These are phyloP conservation scores for Oropetium thomaeum DNA, from an alignment of 176 grass and related monocot genomes.

Conservation along the genomic window DNA sequence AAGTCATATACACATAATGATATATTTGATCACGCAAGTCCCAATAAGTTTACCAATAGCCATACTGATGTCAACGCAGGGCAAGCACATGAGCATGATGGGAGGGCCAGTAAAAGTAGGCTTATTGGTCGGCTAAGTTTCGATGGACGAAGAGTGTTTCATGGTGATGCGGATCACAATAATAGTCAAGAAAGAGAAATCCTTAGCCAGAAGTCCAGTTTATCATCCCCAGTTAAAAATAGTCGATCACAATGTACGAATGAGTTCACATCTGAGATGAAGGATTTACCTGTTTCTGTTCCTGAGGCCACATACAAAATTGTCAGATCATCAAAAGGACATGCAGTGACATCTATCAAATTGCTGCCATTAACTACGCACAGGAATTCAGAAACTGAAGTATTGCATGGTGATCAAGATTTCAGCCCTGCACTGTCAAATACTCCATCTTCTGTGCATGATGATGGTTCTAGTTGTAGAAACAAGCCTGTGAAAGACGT, in stretches of 20 bases:
- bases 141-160: slow-evolving; percentile 19
- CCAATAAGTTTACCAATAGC: slow-evolving; percentile 19
- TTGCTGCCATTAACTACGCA: background rate
- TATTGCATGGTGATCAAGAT: slow-evolving; percentile 25
- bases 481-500: slow-evolving; percentile 54
- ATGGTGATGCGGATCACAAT: slow-evolving; percentile 28
- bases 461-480: slow-evolving; percentile 36
- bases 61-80: slow-evolving; percentile 19
- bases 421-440: slow-evolving; percentile 38
- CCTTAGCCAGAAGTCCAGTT: slow-evolving; percentile 30
- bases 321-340: slow-evolving; percentile 27
- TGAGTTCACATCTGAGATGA: slow-evolving; percentile 35
- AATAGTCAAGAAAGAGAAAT: slow-evolving; percentile 40
- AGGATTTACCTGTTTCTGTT: slow-evolving; percentile 23
- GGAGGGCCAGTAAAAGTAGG: slow-evolving; percentile 48
- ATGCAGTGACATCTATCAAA: slow-evolving; percentile 18
- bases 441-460: slow-evolving; percentile 28
- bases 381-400: slow-evolving; percentile 18
- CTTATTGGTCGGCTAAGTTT: slow-evolving; percentile 38
- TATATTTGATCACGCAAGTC: slow-evolving; percentile 34
- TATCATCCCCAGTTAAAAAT: slow-evolving; percentile 29
- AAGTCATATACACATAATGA: slow-evolving; percentile 18
- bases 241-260: slow-evolving; percentile 29
- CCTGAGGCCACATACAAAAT: slow-evolving; percentile 21
- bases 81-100: slow-evolving; percentile 1